Evolutionary conservation across 805 yeast genomes (phyloP), one percentile per base, ranked within the genome.

Genomic region (Yamadazyma tumulicola): DNA sequence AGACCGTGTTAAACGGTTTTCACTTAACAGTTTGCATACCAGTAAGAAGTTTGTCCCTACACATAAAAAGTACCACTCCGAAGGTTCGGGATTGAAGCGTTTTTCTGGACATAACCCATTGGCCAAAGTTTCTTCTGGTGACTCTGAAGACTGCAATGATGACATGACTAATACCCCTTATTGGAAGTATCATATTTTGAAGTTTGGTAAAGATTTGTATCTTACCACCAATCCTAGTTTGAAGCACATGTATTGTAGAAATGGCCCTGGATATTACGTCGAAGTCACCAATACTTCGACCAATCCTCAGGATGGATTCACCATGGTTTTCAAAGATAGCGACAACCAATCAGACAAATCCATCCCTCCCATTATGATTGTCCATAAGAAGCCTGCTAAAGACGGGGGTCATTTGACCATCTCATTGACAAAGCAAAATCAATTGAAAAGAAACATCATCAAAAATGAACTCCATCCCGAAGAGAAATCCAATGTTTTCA

Each of bases 141-240:
- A 31, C 22, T 22, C 33, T 10, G 12, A n/a, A 7, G 26, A 20
- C 22, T 30, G 33, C 12, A 24, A 13, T 15, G 21, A 27, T 27
- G 30, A 19, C 5, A 24, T 26, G 6, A 12, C 27, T 3, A 29
- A 26, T 23, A 36, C 57, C 15, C 68, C 66, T 12, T 73, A 67
- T 43, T 79, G 81, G 79, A 80, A 79, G 49, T 82, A 81, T 47
- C 88, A 82, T 49, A 59, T 80, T 4, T 50, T 77, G 16, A 69
- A 65, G 35, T 59, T 77, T 33, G 77, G 79, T 8, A 67, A 64
- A 25, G 79, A 74, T 44, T 57, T 78, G 30, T 80, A 79, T 49
- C 49, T 81, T 29, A 72, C 87, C 1, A 81, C 89, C 0, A 81
- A 78, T 45, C 88, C 88, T 0, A 79, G 77, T 15, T 55, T 64